Base-by-base conservation (phyloP, 2,329 filamentous ascomycete genomes). In the Tolypocladium guangdongense region DNA sequence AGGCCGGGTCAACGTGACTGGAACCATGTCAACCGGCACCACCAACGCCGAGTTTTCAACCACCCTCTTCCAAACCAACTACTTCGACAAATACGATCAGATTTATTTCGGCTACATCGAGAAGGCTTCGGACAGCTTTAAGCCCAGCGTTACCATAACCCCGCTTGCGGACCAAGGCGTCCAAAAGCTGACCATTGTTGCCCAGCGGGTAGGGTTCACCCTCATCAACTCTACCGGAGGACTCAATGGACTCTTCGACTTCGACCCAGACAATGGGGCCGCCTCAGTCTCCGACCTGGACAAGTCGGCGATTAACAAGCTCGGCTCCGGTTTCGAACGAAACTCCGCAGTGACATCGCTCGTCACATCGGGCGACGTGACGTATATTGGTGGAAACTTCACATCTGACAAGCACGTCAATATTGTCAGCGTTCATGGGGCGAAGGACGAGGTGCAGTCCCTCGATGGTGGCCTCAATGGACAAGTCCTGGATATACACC, bases 21-120 rank as follows among this genome's bases (percentile, higher is more conserved):
- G 84, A 36, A 78, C 77, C 27, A 83, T 93, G 74, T 79, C 82
- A 3, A 71, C 74, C 60, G 63, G 76, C 64, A 63, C 71, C 53
- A 64, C 69, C 61, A 60, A 72, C 50, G 66, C 68, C 37, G 74
- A 80, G 6, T 76, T 84, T 54, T 77, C 81, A 32, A 81, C 77
- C 1, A 78, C 80, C 0, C 73, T 96, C 8, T 95, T 81, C 66
- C 93, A 99, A 69, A 96, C 91, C 20, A 99, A 99, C 71, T 81
- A 95, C 66, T 95, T 86, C 67, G 92, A 97, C 74, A 99, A 99
- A 70, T 97, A 95, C 64, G 93, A 99, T 65, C 84, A 88, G 60
- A 84, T 99, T 55, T 96, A 90, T 70, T 87, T 86, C 59, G 93
- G 91, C 48, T 83, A 83, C 59, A 83, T 99, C 52, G 90, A 97